Base-by-base conservation (phyloP, 768 basidiomycete genomes). In the Tricholoma bakamatsutake region DNA sequence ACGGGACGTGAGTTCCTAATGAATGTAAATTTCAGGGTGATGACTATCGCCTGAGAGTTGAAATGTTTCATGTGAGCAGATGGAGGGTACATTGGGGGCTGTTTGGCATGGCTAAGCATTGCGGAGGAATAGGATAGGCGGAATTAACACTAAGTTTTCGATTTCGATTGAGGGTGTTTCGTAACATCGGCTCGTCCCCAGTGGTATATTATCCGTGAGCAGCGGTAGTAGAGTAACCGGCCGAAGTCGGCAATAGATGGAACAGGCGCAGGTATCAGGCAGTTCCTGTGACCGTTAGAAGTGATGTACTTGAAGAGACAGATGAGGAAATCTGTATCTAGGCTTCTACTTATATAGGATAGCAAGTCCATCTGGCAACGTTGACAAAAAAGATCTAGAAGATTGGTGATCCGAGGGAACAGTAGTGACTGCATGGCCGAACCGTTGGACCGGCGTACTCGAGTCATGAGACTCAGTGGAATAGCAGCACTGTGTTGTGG, bases 201-300 rank as follows among this genome's bases (percentile, higher is more conserved):
- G 51, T 49, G 43, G 34, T 11, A 18, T 21, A 51, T 50, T 35
- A 39, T 46, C 53, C 55, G 54, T 51, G 50, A 34, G 53, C 52
- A 58, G 48, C 60, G 60, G 60, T 54, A 37, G 17, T 56, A 50
- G 27, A 13, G 35, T 13, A 24, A n/a, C 42, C 53, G n/a, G 53
- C 37, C 39, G 51, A 54, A 15, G 55, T 42, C 50, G 48, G 48
- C 39, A 21, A 52, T 5, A 42, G n/a, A 39, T 52, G 34, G 28
- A 31, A 35, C 3, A 35, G 57, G 12, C 8, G 49, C 48, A 52
- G 50, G 15, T 51, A 39, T 58, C 50, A 40, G 3, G 17, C 4
- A 43, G 18, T 21, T 10, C 50, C 34, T 37, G 50, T 18, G 30
- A 31, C 24, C 40, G 43, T 37, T 39, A 39, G 34, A 51, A n/a